Percentiles rank a stretch among this genome's conserved stretches.
These are phyloP conservation scores for Allium cepa DNA, from an alignment of 106 monocot genomes.

Conservation along the genomic window DNA sequence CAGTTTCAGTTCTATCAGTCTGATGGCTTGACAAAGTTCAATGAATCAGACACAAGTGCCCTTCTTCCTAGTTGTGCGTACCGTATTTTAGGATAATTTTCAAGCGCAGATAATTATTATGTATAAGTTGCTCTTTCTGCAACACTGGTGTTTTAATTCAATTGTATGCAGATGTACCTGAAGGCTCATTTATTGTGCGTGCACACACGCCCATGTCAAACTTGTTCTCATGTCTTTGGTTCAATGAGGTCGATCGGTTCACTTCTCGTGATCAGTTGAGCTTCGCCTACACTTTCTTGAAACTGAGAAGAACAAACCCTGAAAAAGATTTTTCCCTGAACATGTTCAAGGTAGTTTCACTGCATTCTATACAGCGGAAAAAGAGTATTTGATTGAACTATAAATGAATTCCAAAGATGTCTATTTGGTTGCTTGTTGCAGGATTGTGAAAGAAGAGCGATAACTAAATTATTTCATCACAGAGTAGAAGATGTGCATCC, in stretches of 20 bases:
- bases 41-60: conserved; percentile 41
- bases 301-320: conserved; percentile 73
- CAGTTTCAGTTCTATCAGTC: conserved; percentile 84
- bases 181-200: conserved; percentile 89
- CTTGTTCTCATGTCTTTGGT: conserved; percentile 98
- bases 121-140: no score
- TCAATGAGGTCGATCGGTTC: conserved; percentile 87
- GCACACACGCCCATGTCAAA: conserved; percentile 99
- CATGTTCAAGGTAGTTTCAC: conserved; percentile 73
- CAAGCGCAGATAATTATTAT: no score
- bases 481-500: conserved; percentile 33
- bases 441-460: conserved; percentile 80
- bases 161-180: conserved; percentile 68
- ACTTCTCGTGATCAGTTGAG: conserved; percentile 93
- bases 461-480: conserved; percentile 77
- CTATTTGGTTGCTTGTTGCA: conserved; percentile 15
- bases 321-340: conserved; percentile 50
- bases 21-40: conserved; percentile 69
- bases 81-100: not conserved
- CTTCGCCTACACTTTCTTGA: conserved; percentile 90
- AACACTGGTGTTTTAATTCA: not conserved
- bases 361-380: not conserved
- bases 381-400: not conserved
- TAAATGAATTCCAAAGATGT: not conserved
- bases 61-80: conserved; percentile 85